phyloP scores from a whole-genome alignment of 2,329 filamentous ascomycete genomes.

The Penicillium digitatum region DNA sequence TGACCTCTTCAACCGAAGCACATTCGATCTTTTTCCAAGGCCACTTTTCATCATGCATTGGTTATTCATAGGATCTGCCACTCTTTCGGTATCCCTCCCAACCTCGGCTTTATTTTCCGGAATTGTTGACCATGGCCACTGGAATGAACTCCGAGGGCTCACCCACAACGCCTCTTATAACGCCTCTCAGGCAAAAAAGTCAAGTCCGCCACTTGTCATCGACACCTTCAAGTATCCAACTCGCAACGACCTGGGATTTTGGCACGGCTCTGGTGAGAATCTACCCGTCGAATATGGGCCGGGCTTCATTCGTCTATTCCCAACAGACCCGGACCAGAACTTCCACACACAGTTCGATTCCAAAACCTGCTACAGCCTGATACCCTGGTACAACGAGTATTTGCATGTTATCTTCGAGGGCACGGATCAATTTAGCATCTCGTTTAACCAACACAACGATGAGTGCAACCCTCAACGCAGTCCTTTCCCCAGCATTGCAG shows the following conservation, averaged over 20 bases:
- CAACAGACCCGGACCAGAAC: conserved; percentile 57
- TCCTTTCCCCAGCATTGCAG: conserved; percentile 65
- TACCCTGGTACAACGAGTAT: conserved; percentile 54
- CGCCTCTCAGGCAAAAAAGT: not conserved
- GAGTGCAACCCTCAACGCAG: conserved; percentile 53
- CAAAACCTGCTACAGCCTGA: conserved; percentile 54
- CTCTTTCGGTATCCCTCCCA: conserved; percentile 6
- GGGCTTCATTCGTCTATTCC: conserved; percentile 54
- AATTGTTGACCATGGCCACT: conserved; percentile 9
- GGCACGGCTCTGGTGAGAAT: conserved; percentile 63
- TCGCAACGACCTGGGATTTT: conserved; percentile 59
- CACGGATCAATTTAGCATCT: conserved; percentile 59
- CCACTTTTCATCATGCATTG: conserved; percentile 4
- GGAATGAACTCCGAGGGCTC: conserved; percentile 14
- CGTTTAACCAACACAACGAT: conserved; percentile 64
- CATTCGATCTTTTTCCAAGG: conserved; percentile 2
- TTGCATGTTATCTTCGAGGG: conserved; percentile 63
- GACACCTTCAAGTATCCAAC: conserved; percentile 55
- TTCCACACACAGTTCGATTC: conserved; percentile 58
- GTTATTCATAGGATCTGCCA: not conserved
- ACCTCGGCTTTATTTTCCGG: conserved; percentile 1
- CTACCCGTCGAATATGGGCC: conserved; percentile 52
- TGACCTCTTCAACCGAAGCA: not conserved
- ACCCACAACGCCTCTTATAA: not conserved
- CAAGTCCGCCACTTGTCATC: conserved; percentile 44